A percentile compares a stretch with the other conserved stretches of the same genome.
Evolutionary conservation across 495 filamentous ascomycete species (phyloP).

Genomic region (Penicillium bovifimosum): DNA sequence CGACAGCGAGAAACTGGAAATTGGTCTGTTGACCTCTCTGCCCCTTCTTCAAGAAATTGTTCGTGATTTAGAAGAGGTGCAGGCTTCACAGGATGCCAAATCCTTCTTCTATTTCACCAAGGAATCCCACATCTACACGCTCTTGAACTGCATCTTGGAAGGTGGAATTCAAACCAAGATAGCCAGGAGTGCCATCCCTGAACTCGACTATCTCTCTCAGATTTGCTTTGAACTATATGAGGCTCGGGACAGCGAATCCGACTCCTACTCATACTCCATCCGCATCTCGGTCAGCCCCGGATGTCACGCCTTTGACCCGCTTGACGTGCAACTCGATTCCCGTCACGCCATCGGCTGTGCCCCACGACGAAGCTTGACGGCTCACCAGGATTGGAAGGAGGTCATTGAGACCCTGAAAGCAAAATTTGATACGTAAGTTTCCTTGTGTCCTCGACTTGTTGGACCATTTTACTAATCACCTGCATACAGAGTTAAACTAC

Average conservation of each 20-base stretch:
- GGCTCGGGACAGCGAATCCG: constrained; percentile 69
- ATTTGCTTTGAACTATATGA: constrained; percentile 98
- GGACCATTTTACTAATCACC: constrained; percentile 4
- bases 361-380: constrained; percentile 78
- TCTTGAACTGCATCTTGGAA: constrained; percentile 96
- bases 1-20: constrained; percentile 92
- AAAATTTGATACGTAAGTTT: constrained; percentile 84
- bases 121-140: constrained; percentile 96
- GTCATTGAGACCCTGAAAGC: constrained; percentile 90
- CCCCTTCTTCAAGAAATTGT: constrained; percentile 95
- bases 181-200: constrained; percentile 84
- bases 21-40: constrained; percentile 87
- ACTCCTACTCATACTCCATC: constrained; percentile 84
- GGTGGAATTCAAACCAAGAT: constrained; percentile 93
- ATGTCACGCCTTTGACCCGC: constrained; percentile 89
- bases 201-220: constrained; percentile 95
- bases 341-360: constrained; percentile 93
- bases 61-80: constrained; percentile 92
- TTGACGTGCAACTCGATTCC: constrained; percentile 93
- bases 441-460: not conserved
- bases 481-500: constrained; percentile 75
- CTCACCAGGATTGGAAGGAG: constrained; percentile 92
- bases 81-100: constrained; percentile 87
- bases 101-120: constrained; percentile 99
- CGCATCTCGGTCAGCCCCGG: constrained; percentile 92